Evolutionary conservation across 73 alveolate genomes (phyloP), one percentile per base, ranked within the genome.

Genomic region (Paramecium primaurelia): DNA sequence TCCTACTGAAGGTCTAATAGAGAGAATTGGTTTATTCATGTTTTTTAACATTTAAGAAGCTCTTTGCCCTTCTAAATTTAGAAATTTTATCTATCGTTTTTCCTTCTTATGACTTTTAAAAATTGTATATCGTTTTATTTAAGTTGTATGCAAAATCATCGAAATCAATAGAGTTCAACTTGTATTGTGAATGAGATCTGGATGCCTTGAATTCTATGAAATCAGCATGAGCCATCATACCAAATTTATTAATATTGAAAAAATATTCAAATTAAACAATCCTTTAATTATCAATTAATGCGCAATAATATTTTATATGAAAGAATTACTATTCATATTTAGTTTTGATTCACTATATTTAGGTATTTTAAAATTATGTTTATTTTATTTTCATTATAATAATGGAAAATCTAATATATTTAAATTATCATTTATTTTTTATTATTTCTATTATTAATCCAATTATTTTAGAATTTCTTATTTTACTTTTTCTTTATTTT

Each of bases 141-240:
- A 64, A 64, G 47, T 64, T 64, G 47, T 64, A 64, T 5, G 84
- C 84, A 34, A 64, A 64, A 42, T 64, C 84, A 64, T 64, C 84
- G 49, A 64, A 64, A 34, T 64, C 84, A 64, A 64, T 28, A 32
- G 16, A 64, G 16, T 64, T 20, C 12, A 64, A n/a, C 16, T 64
- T 64, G 47, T 64, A 64, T 14, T 64, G 49, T 22, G 84, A 64
- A 34, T 64, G 84, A 10, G 84, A 64, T 34, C 84, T 28, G 0
- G 42, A 32, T 64, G 84, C 84, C 26, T 64, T 64, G 47, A 64
- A 64, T 28, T 64, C 51, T 14, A 64, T 32, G 51, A 16, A 64
- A 28, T 64, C 84, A 64, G 84, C 84, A 0, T 64, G 51, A 3
- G 45, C 84, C 51, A 64, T 28, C 84, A 64, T 64, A 64, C 25